Base-by-base conservation (phyloP, 2,329 filamentous ascomycete genomes). In the Geosmithia flava region DNA sequence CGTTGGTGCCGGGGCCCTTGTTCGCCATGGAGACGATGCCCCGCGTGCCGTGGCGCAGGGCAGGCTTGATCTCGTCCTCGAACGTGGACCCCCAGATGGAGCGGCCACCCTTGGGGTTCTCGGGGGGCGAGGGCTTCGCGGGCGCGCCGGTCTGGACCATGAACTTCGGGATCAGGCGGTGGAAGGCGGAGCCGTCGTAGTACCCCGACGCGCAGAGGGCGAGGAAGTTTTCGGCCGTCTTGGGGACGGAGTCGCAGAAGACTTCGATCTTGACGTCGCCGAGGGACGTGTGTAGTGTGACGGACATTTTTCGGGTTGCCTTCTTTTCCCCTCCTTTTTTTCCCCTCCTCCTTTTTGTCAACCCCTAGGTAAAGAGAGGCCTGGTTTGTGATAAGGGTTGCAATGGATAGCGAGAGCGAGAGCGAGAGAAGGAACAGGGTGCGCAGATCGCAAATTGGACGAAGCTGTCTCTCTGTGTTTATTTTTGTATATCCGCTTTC, bases 191-290 rank as follows among this genome's bases (percentile, higher is more conserved):
- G 58, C 67, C 65, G 61, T 86, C 71, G 69, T 89, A 93, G 70
- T 85, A 88, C 58, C 73, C 74, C 10, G 85, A 88, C 46, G 85
- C 87, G 71, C 85, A 89, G 53, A 93, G 81, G 47, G 87, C 87
- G 55, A 94, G 81, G 67, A 94, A 94, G 70, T 94, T 94, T 82
- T 95, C 87, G 53, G 89, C 85, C 0, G 93, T 95, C 65, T 91
- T 90, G 53, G 93, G 93, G 30, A 95, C 88, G 56, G 86, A 83
- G 64, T 96, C 88, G 71, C 91, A 97, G 70, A 96, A 97, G 55
- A 98, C 74, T 66, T 97, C 93, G 58, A 97, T 79, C 70, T 97
- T 98, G 62, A 98, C 76, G 67, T 93, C 84, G 62, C 93, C 93
- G 47, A 85, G 76, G 46, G 82, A 87, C 46, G 93, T 98, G 67